Base-by-base conservation (phyloP, 441 rosid species). In the Pelargonium fulgidum region DNA sequence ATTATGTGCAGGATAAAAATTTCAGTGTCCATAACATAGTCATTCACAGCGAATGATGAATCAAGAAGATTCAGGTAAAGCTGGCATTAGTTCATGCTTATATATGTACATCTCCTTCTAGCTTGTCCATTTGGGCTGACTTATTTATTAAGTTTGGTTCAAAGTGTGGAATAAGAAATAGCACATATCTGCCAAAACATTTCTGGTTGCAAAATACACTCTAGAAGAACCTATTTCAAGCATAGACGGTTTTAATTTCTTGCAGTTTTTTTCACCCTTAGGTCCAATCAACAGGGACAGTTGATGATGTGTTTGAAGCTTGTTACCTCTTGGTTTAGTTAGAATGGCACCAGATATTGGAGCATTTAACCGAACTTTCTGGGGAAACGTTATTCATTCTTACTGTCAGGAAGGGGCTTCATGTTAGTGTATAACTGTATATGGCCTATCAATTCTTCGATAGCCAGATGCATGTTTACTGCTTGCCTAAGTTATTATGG, bases 11-110 rank as follows among this genome's bases (percentile, higher is more conserved):
- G 72, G 42, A 62, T 64, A 41, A 14, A 14, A 10, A 65, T 42
- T 62, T 61, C 67, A 61, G 29, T 73, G 19, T 48, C 54, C 12
- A n/a, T 62, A 61, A 41, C 11, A 7, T 63, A 63, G 62, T 16
- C n/a, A 48, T 66, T 48, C 56, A 48, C 56, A 65, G 29, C 54
- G 29, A 65, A 9, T 48, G 20, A n/a, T 36, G 44, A 22, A 4
- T 61, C 56, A 48, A 48, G 56, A 14, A 48, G 10, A 48, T 48
- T 14, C 56, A 48, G 56, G 16, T 72, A 12, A 61, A 41, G 48
- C 66, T 47, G 50, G 4, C 33, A 61, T 26, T 39, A n/a, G 44
- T 36, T 12, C 7, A 4, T 33, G 19, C 66, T 11, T 50, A 41
- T 26, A 24, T 58, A 39, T 4, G 1, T 7, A 17, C 8, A 0